Percentiles rank a stretch among this genome's conserved stretches.
Conservation (phyloP, 306 rosid genomes). For the Mimosa pudica region DNA sequence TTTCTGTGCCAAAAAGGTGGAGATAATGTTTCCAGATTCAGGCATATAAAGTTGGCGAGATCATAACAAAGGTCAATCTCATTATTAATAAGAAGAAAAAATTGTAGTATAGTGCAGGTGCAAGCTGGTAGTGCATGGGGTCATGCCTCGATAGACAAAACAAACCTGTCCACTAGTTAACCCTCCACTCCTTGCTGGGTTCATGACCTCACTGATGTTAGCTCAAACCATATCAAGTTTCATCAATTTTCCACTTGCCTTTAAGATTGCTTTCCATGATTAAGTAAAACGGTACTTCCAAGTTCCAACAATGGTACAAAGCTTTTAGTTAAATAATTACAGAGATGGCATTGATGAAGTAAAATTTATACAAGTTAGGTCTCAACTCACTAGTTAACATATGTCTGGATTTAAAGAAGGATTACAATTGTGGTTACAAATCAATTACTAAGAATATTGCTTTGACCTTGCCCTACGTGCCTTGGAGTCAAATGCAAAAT, state of each 20-base stretch:
- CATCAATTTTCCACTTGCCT: not conserved
- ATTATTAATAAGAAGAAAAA: not conserved
- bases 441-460: too few relatives aligned
- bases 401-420: too few relatives aligned
- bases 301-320: too few relatives aligned
- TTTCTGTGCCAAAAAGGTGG: not conserved
- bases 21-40: not conserved
- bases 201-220: not conserved
- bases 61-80: not conserved
- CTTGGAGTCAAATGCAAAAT: too few relatives aligned
- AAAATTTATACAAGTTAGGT: too few relatives aligned
- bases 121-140: not conserved
- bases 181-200: not conserved
- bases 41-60: not conserved
- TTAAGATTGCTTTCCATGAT: not conserved
- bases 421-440: too few relatives aligned
- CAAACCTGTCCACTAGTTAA: not conserved
- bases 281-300: too few relatives aligned
- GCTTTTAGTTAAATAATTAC: too few relatives aligned
- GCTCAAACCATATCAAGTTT: not conserved
- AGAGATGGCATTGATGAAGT: too few relatives aligned
- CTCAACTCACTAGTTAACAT: too few relatives aligned
- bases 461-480: too few relatives aligned
- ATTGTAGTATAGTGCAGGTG: not conserved
- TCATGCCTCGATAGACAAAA: not conserved